Evolutionary conservation across 192 early-diverging fungal genomes (phyloP).

Genomic region (Podila minutissima): DNA sequence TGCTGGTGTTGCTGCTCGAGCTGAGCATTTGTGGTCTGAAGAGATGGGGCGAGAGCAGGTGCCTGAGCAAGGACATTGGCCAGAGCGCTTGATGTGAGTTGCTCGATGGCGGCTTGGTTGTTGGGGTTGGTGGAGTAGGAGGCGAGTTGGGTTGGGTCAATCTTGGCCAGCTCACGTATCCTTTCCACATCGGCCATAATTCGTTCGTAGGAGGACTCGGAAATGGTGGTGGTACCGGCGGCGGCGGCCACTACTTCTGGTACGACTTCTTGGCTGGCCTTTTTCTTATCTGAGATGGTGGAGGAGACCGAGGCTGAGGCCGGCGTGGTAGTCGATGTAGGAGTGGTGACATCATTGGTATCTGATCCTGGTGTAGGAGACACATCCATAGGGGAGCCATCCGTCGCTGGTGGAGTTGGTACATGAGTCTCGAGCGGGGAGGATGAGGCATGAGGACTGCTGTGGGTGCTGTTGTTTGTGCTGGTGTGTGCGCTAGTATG

Average conservation of each 20-base stretch:
- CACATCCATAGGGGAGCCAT: not conserved
- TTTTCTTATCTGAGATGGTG: not conserved
- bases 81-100: constrained; percentile 43
- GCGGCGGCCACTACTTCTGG: not conserved
- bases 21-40: constrained; percentile 26
- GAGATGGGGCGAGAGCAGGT: constrained; percentile 5
- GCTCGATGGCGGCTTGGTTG: constrained; percentile 46
- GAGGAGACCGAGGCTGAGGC: not conserved
- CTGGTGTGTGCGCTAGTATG: constrained; percentile 9
- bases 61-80: constrained; percentile 45
- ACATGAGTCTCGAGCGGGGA: constrained; percentile 15
- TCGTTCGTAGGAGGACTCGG: constrained; percentile 27
- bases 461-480: constrained; percentile 13
- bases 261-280: constrained; percentile 12
- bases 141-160: constrained; percentile 36
- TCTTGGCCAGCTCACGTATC: constrained; percentile 45
- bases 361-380: not conserved
- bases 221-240: constrained; percentile 20
- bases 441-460: constrained; percentile 19
- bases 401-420: not conserved
- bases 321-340: not conserved
- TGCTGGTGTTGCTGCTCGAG: constrained; percentile 19
- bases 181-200: constrained; percentile 47
- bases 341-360: not conserved
- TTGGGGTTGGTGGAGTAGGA: constrained; percentile 51